These are phyloP conservation scores for rapeseed (Brassica napus) DNA, from an alignment of 345 rosid genomes.

Conservation along the genomic window DNA sequence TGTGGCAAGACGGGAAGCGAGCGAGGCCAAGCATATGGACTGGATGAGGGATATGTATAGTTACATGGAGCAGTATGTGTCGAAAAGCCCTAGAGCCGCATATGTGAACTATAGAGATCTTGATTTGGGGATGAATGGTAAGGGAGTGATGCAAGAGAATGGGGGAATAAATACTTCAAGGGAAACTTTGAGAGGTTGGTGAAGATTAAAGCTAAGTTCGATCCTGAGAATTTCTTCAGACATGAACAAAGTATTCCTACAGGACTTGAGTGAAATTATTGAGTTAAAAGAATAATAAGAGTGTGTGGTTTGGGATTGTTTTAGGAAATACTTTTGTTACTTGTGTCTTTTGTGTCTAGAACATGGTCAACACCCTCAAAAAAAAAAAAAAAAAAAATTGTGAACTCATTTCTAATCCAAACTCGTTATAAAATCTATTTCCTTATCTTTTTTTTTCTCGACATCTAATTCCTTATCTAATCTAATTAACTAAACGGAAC, in stretches of 20 bases:
- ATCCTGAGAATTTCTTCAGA: slow-evolving; percentile 60
- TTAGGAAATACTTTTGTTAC: slow-evolving; percentile 18
- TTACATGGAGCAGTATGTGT: slow-evolving; percentile 42
- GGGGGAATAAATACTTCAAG: slow-evolving; percentile 62
- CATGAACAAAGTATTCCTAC: slow-evolving; percentile 66
- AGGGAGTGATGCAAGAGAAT: slow-evolving; percentile 43
- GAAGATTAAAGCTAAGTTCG: slow-evolving; percentile 49
- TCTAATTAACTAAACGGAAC: too few relatives aligned
- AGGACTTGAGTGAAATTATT: slow-evolving; percentile 17
- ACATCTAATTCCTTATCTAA: neutral
- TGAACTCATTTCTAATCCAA: neutral
- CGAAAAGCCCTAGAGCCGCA: slow-evolving; percentile 35
- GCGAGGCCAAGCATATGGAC: slow-evolving; percentile 38
- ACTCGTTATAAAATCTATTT: neutral
- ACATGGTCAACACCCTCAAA: slow-evolving; percentile 11
- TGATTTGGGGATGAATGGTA: slow-evolving; percentile 42
- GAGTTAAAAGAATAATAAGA: slow-evolving; percentile 25
- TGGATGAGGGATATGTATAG: slow-evolving; percentile 43
- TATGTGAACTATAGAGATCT: slow-evolving; percentile 46
- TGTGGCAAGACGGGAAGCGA: slow-evolving; percentile 41
- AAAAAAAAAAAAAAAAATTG: neutral
- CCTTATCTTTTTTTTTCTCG: neutral
- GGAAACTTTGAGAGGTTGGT: slow-evolving; percentile 54
- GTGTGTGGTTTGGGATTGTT: slow-evolving; percentile 32
- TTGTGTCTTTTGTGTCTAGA: slow-evolving; percentile 17